phyloP scores from a whole-genome alignment of 192 early-diverging fungal species.

The Podila clonocystis region DNA sequence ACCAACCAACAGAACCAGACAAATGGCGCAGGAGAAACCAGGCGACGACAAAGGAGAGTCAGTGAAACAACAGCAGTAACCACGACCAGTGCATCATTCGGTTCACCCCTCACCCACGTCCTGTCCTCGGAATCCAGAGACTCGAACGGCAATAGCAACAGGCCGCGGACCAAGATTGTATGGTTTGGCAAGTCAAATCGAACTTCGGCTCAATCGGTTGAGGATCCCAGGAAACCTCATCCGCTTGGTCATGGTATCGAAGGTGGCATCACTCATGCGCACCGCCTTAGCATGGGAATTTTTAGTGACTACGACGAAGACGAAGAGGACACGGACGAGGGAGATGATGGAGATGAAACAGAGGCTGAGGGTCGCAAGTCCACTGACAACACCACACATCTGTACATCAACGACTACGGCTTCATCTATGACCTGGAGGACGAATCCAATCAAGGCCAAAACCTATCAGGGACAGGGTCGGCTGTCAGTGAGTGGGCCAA shows the following conservation, averaged over 20 bases:
- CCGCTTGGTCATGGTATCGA: slow-evolving; percentile 25
- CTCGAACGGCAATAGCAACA: slow-evolving; percentile 14
- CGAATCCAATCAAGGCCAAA: not conserved
- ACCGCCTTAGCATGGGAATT: slow-evolving; percentile 3
- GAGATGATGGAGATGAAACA: slow-evolving; percentile 12
- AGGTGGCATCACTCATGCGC: slow-evolving; percentile 20
- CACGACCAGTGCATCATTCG: not conserved
- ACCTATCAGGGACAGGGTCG: not conserved
- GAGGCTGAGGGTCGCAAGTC: not conserved
- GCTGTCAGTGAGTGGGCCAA: not conserved
- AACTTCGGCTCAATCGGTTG: slow-evolving; percentile 9
- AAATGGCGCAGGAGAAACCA: slow-evolving; percentile 10
- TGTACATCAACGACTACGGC: slow-evolving; percentile 34
- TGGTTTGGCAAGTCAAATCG: slow-evolving; percentile 37
- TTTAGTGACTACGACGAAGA: slow-evolving; percentile 19
- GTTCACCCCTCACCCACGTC: not conserved
- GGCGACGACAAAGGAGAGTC: slow-evolving; percentile 21
- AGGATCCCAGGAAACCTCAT: slow-evolving; percentile 19
- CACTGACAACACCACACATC: not conserved
- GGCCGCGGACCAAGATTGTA: slow-evolving; percentile 19
- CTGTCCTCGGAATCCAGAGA: not conserved
- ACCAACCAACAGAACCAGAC: not conserved
- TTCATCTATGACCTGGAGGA: slow-evolving; percentile 33
- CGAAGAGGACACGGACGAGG: slow-evolving; percentile 23
- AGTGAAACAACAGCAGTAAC: slow-evolving; percentile 33